Percentiles rank a stretch among this genome's conserved stretches.
Evolutionary conservation across 805 yeast species (phyloP).

Genomic region (Spathaspora passalidarum): DNA sequence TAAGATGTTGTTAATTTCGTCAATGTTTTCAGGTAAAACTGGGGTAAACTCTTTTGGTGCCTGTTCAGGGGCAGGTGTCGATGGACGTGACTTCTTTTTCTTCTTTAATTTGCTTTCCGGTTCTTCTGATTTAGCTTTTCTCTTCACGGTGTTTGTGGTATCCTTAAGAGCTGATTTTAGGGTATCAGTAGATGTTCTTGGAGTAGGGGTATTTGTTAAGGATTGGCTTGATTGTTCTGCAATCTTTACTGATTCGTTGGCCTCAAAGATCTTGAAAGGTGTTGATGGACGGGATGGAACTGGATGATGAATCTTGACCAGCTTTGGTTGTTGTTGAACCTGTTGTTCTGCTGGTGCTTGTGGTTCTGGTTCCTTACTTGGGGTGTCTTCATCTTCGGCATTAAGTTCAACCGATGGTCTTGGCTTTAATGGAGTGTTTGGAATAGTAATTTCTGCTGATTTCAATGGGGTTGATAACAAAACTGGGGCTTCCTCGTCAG

Average conservation of each 20-base stretch:
- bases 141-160: conserved; percentile 23
- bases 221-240: background rate
- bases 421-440: conserved; percentile 10
- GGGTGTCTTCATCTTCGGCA: background rate
- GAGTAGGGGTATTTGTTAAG: background rate
- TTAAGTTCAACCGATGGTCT: conserved; percentile 7
- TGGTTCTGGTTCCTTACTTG: conserved; percentile 7
- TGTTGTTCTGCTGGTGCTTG: background rate
- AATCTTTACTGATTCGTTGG: background rate
- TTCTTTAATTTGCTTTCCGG: conserved; percentile 17
- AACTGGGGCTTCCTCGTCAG: conserved; percentile 42
- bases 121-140: conserved; percentile 34
- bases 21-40: conserved; percentile 27
- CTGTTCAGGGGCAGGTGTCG: conserved; percentile 15
- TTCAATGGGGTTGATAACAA: conserved; percentile 11
- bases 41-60: conserved; percentile 20
- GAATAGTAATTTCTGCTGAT: conserved; percentile 2
- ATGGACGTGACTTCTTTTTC: conserved; percentile 14
- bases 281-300: background rate
- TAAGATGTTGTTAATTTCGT: conserved; percentile 60
- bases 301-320: background rate
- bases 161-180: conserved; percentile 18
- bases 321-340: background rate
- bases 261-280: background rate
- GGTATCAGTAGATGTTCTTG: conserved; percentile 4